phyloP scores from a whole-genome alignment of 768 basidiomycete species.

The Leccinum fibrillosum region DNA sequence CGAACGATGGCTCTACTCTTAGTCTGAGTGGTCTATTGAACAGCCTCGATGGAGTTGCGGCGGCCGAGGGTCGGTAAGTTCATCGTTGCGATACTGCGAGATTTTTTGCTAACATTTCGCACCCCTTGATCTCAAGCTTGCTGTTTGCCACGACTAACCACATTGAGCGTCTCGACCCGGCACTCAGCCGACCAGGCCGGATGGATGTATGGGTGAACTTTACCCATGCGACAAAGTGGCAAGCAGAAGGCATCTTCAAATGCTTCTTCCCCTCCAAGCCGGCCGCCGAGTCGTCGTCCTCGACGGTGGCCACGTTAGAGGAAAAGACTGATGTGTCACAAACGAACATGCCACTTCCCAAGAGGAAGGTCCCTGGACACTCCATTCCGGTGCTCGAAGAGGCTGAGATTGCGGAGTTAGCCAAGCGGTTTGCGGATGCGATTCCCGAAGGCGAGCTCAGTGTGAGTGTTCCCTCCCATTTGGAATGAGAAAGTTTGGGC shows the following conservation, averaged over 20 bases:
- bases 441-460: conserved; percentile 88
- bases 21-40: conserved; percentile 84
- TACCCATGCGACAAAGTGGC: conserved; percentile 88
- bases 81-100: conserved; percentile 3
- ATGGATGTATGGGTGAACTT: conserved; percentile 95
- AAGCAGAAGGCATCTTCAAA: conserved; percentile 90
- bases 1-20: conserved; percentile 75
- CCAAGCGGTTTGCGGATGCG: conserved; percentile 76
- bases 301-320: conserved; percentile 8
- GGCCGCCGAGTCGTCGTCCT: conserved; percentile 5
- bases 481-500: background rate
- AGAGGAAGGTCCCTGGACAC: conserved; percentile 57
- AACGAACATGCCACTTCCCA: conserved; percentile 63
- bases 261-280: conserved; percentile 82
- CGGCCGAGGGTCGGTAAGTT: conserved; percentile 80
- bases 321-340: conserved; percentile 49
- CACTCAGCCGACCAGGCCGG: conserved; percentile 81
- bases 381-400: conserved; percentile 70
- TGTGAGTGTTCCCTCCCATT: conserved; percentile 42
- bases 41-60: conserved; percentile 82
- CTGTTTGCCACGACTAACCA: conserved; percentile 94
- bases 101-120: conserved; percentile 18
- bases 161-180: conserved; percentile 88
- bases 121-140: conserved; percentile 43
- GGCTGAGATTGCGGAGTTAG: conserved; percentile 71